Evolutionary conservation across 2,329 filamentous ascomycete species (phyloP), one percentile per base, ranked within the genome.

Genomic region (Sclerotinia glacialis): DNA sequence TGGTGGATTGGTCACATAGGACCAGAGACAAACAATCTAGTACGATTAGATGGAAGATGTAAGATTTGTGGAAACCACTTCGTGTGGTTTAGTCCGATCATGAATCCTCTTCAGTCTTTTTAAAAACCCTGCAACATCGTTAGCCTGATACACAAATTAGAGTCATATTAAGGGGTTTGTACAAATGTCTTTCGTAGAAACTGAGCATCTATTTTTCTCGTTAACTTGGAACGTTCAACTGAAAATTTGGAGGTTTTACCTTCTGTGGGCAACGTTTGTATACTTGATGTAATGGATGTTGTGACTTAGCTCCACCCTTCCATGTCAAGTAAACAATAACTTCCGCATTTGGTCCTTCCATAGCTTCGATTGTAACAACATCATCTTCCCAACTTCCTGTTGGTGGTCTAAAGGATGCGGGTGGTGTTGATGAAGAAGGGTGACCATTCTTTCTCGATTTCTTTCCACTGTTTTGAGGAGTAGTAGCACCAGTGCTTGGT

Each of bases 211-310:
- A 56, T 26, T 49, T n/a, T 55, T 34, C 50, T 7, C 21, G 59
- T 72, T 66, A 71, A 69, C 54, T 50, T 44, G 12, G 18, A 56
- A 37, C 6, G 58, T 18, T 23, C 5, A 56, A 50, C 37, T 28
- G 1, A 5, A 16, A 37, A 46, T 23, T 16, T 37, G 9, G 21
- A 47, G 16, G 58, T 65, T 79, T 66, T 76, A 89, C 89, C 83
- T 89, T 91, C 74, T 94, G 91, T 0, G 91, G 91, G 71, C 90
- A 93, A 72, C 92, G 88, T 73, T 87, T 83, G 73, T 93, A 91
- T 9, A 93, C 83, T 18, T 88, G 82, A 26, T 81, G 77, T 21
- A 91, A 86, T 12, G 86, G 83, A 73, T 94, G 91, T 74, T 90
- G 87, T 0, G 89, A 91, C 80, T 92, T 93, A 58, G 85, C 81